phyloP scores from a whole-genome alignment of 768 basidiomycete species.

The Multifurca ochricompacta region DNA sequence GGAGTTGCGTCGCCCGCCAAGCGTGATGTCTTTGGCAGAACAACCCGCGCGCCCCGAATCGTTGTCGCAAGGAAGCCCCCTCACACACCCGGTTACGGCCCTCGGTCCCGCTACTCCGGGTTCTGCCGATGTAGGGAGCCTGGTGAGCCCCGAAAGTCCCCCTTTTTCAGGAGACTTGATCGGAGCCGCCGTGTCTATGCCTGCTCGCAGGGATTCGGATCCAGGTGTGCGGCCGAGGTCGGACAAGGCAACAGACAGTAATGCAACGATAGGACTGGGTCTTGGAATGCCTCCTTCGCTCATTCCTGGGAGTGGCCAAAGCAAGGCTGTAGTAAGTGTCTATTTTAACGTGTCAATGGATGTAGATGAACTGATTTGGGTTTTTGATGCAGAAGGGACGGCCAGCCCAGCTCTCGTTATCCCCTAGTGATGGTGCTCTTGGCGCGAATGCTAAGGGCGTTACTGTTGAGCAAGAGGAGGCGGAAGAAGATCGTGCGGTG shows the following conservation, averaged over 20 bases:
- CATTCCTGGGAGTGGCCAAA: neutral
- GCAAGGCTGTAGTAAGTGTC: neutral
- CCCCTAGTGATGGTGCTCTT: slow-evolving; percentile 56
- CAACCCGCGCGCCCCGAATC: slow-evolving; percentile 29
- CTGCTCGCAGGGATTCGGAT: slow-evolving; percentile 9
- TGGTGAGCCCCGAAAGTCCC: slow-evolving; percentile 31
- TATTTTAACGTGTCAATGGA: neutral
- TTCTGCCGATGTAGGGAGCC: slow-evolving; percentile 23
- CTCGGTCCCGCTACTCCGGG: slow-evolving; percentile 15
- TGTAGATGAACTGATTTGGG: neutral
- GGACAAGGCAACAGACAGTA: slow-evolving; percentile 15
- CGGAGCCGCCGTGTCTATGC: neutral
- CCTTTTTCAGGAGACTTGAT: slow-evolving; percentile 21
- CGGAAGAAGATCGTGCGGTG: slow-evolving; percentile 46
- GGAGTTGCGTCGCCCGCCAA: slow-evolving; percentile 72
- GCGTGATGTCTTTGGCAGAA: slow-evolving; percentile 39
- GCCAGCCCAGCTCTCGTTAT: slow-evolving; percentile 45
- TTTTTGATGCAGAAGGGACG: slow-evolving; percentile 33
- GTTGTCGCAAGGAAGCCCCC: slow-evolving; percentile 26
- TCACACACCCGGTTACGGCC: slow-evolving; percentile 13
- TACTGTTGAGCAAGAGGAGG: slow-evolving; percentile 26
- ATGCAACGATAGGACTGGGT: slow-evolving; percentile 26
- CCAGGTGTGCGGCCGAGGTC: slow-evolving; percentile 4
- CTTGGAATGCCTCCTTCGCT: slow-evolving; percentile 23
- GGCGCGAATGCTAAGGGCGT: slow-evolving; percentile 33